These are phyloP conservation scores for Telfairia occidentalis DNA, from an alignment of 331 rosid species.

Conservation along the genomic window DNA sequence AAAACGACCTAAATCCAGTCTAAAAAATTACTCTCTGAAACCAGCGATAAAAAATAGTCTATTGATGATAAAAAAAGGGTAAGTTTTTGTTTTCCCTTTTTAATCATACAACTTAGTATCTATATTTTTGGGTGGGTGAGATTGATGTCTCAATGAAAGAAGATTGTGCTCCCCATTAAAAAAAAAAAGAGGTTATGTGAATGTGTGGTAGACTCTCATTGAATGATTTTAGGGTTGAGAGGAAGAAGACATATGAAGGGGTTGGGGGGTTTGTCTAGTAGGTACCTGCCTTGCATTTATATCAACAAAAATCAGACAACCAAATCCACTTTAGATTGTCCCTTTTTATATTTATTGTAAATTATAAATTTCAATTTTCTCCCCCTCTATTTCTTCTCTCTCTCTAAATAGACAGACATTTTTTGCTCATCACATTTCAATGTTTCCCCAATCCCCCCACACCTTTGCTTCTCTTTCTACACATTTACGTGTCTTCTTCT, in stretches of 20 bases:
- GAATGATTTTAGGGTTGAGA: background rate
- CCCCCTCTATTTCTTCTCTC: background rate
- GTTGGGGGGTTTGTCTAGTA: background rate
- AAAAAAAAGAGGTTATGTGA: background rate
- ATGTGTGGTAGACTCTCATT: background rate
- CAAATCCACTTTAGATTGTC: background rate
- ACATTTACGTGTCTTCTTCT: background rate
- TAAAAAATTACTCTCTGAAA: too few relatives aligned
- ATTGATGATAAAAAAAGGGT: too few relatives aligned
- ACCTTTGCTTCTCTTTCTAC: background rate
- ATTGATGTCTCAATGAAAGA: background rate
- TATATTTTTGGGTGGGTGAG: background rate
- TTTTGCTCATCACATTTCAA: background rate
- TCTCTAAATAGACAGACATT: background rate
- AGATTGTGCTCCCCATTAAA: background rate
- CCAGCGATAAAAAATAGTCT: too few relatives aligned
- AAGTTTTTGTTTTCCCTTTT: too few relatives aligned
- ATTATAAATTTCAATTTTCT: background rate
- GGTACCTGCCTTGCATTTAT: conserved; percentile 8
- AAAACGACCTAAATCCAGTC: too few relatives aligned
- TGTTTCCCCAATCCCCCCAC: background rate
- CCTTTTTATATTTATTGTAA: background rate
- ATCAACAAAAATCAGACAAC: conserved; percentile 15
- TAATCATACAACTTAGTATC: too few relatives aligned
- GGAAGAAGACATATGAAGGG: background rate